Evolutionary conservation across 495 filamentous ascomycete species (phyloP).

Genomic region (Penicillium cinerascens): DNA sequence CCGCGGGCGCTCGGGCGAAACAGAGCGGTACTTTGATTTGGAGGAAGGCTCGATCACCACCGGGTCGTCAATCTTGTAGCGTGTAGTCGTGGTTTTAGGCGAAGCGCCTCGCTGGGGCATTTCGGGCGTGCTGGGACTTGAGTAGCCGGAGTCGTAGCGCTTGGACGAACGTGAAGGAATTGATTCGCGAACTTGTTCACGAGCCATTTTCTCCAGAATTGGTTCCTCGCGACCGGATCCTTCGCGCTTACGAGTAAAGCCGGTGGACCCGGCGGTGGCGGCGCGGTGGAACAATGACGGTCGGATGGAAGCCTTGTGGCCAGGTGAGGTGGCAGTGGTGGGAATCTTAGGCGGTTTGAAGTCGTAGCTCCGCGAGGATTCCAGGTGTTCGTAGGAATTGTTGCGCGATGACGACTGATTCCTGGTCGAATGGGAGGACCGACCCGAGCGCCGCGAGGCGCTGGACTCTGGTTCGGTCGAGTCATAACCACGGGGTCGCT

Average conservation of each 20-base stretch:
- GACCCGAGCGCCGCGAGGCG: conserved; percentile 25
- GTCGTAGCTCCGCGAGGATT: conserved; percentile 25
- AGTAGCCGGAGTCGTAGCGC: conserved; percentile 45
- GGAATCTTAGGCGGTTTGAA: conserved; percentile 30
- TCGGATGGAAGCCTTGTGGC: conserved; percentile 21
- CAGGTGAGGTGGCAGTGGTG: conserved; percentile 26
- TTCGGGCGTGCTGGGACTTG: conserved; percentile 43
- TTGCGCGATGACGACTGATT: conserved; percentile 31
- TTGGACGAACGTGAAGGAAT: conserved; percentile 33
- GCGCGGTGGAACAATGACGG: conserved; percentile 31
- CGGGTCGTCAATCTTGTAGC: conserved; percentile 34
- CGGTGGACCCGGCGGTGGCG: conserved; percentile 21
- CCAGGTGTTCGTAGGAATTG: conserved; percentile 35
- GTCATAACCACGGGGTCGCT: conserved; percentile 29
- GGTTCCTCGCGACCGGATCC: conserved; percentile 20
- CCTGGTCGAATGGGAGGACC: conserved; percentile 28
- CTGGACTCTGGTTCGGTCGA: conserved; percentile 34
- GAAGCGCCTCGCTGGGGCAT: conserved; percentile 24
- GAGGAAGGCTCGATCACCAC: conserved; percentile 33
- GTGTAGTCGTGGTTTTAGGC: conserved; percentile 30
- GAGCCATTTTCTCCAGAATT: conserved; percentile 22
- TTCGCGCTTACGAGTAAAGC: conserved; percentile 28
- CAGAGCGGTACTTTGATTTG: conserved; percentile 18
- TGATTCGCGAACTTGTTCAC: conserved; percentile 14
- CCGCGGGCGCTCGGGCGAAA: conserved; percentile 20